Evolutionary conservation across 1,284 basidiomycete species (phyloP), one percentile per base, ranked within the genome.

Genomic region (Ceratobasidium papillatum): DNA sequence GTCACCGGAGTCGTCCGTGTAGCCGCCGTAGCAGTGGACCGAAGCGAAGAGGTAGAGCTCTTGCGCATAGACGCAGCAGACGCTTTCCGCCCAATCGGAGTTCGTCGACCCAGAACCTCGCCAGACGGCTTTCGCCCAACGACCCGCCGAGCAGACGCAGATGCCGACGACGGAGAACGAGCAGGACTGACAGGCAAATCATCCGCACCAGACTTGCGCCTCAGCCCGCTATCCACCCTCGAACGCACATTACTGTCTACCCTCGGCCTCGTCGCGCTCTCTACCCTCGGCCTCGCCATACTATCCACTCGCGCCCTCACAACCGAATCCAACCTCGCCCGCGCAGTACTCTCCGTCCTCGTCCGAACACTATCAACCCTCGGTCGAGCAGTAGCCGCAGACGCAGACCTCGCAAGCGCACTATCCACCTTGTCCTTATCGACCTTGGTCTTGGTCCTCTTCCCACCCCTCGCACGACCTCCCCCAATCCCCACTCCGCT

Each of bases 61-160:
- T 72, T 72, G 41, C 68, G 68, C 68, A 72, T 59, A 12, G 68
- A 72, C 27, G 54, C n/a, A 61, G 47, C 36, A 12, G 68, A 72
- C 30, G 54, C 32, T 12, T 61, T 59, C 19, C 68, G 54, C 3
- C 61, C 61, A 14, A 63, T 47, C 25, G 61, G 61, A 3, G 68
- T 61, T 2, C 56, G 36, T 22, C 22, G 30, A 12, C 59, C 36
- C 5, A 27, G n/a, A 12, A 27, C 38, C 34, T 69, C 66, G 14
- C 27, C 4, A 25, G 66, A 69, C 25, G 43, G 9, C 52, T 69
- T 69, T 8, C 51, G 25, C 11, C 52, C 66, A 30, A 51, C 41
- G 30, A 43, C 12, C 30, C 56, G 38, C n/a, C 68, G 52, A 38
- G 30, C 56, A 49, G 68, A 72, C 12, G 30, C 56, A 49, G 68